phyloP scores from a whole-genome alignment of 2,329 filamentous ascomycete species.

The Ascomycota sp. region DNA sequence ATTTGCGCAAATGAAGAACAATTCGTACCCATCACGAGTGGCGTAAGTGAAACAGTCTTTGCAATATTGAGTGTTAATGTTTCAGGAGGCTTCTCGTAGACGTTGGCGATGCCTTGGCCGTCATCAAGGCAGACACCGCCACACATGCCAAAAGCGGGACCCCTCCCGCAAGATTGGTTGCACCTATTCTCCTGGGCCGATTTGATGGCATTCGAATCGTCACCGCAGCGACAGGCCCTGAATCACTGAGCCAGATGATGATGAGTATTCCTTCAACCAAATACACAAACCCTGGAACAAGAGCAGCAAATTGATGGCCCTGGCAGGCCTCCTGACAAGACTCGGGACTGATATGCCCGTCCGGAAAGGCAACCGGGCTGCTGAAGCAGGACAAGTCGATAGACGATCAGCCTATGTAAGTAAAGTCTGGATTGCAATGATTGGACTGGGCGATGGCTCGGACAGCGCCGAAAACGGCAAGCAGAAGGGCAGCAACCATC shows the following conservation, averaged over 20 bases:
- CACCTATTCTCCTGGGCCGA: conserved; percentile 10
- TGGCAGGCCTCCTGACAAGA: conserved; percentile 10
- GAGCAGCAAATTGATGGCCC: conserved; percentile 9
- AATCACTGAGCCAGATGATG: conserved; percentile 1
- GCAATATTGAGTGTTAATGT: background rate
- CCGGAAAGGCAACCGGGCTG: conserved; percentile 6
- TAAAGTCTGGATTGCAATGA: conserved; percentile 6
- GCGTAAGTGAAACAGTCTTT: background rate
- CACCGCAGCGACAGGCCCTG: conserved; percentile 16
- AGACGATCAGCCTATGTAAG: conserved; percentile 9
- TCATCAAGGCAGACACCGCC: conserved; percentile 12
- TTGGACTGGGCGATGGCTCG: conserved; percentile 5
- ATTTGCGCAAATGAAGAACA: background rate
- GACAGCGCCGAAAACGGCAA: conserved; percentile 6
- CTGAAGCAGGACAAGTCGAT: conserved; percentile 9
- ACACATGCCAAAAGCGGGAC: conserved; percentile 11
- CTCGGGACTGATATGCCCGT: conserved; percentile 8
- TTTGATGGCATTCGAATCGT: conserved; percentile 10
- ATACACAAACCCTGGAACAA: conserved; percentile 12
- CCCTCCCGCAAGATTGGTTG: conserved; percentile 11
- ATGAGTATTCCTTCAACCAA: rapidly evolving
- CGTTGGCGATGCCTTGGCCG: conserved; percentile 10
- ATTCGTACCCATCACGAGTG: conserved; percentile 1
- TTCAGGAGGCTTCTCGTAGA: conserved; percentile 7
- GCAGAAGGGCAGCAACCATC: conserved; percentile 7